Percentiles rank a stretch among this genome's conserved stretches.
Conservation (phyloP, 306 rosid species). For the Cicer yamashitae region DNA sequence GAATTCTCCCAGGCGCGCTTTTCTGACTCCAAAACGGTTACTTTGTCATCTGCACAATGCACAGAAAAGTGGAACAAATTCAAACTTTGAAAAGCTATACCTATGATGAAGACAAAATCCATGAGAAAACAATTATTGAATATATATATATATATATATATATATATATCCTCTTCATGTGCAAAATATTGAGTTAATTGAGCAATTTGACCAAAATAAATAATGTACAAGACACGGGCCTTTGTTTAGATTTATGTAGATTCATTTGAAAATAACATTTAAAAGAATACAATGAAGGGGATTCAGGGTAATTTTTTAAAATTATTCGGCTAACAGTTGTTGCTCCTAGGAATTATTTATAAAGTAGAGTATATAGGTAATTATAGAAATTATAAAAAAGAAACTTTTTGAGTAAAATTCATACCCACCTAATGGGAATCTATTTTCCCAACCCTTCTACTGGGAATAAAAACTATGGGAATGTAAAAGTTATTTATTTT, state of each 20-base stretch:
- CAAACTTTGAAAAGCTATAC: constrained; percentile 5
- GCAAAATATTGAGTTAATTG: neutral
- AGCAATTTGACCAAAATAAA: constrained; percentile 25
- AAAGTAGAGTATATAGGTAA: neutral
- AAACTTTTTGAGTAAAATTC: neutral
- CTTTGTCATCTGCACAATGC: constrained; percentile 78
- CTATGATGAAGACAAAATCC: constrained; percentile 15
- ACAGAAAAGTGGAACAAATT: constrained; percentile 31
- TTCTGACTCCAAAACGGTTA: constrained; percentile 85
- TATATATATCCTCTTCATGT: neutral
- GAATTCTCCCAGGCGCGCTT: constrained; percentile 82
- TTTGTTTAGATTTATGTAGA: neutral
- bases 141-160: neutral
- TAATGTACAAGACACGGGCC: neutral
- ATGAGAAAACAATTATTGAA: constrained; percentile 17
- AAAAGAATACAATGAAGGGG: neutral
- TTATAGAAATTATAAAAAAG: neutral
- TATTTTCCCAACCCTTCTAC: neutral
- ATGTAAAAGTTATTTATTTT: neutral
- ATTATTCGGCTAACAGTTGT: neutral
- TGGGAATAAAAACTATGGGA: neutral
- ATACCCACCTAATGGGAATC: neutral
- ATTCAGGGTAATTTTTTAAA: neutral
- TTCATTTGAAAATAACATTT: neutral
- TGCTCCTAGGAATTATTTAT: neutral